Evolutionary conservation across 768 basidiomycete species (phyloP).

Genomic region (Leccinum longicurvipes): DNA sequence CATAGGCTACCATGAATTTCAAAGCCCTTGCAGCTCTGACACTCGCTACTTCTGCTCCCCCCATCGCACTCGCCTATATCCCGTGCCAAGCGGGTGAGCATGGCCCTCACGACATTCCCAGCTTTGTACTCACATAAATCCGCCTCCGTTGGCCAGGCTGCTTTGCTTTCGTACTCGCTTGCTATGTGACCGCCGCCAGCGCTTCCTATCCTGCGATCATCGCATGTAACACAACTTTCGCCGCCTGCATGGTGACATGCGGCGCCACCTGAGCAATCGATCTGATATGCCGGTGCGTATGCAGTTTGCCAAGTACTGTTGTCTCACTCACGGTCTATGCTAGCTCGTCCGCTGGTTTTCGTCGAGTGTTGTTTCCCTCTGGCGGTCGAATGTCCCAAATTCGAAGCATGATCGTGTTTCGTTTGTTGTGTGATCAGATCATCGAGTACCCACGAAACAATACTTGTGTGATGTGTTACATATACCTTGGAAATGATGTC

Average conservation of each 20-base stretch:
- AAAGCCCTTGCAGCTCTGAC: conserved; percentile 16
- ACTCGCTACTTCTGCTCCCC: conserved; percentile 10
- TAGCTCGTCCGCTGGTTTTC: not conserved
- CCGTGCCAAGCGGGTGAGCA: conserved; percentile 21
- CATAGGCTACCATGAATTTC: conserved; percentile 21
- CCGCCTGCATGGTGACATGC: not conserved
- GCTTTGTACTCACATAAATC: not conserved
- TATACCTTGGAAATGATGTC: no score
- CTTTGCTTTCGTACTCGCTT: conserved; percentile 16
- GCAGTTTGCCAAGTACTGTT: no score
- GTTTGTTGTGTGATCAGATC: no score
- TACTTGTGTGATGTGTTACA: no score
- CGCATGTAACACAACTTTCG: conserved; percentile 22
- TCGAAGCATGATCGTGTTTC: no score
- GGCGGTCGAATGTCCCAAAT: no score
- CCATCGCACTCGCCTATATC: conserved; percentile 21
- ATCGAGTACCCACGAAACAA: no score
- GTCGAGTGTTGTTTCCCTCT: not conserved
- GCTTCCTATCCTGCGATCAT: conserved; percentile 21
- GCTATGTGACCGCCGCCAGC: conserved; percentile 18
- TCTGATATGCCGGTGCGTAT: no score
- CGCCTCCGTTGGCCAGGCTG: conserved; percentile 15
- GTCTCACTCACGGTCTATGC: no score
- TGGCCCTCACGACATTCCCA: not conserved
- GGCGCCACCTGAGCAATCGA: conserved; percentile 14